These are phyloP conservation scores for Arabidopsis suecica DNA, from an alignment of 345 rosid species.

Conservation along the genomic window DNA sequence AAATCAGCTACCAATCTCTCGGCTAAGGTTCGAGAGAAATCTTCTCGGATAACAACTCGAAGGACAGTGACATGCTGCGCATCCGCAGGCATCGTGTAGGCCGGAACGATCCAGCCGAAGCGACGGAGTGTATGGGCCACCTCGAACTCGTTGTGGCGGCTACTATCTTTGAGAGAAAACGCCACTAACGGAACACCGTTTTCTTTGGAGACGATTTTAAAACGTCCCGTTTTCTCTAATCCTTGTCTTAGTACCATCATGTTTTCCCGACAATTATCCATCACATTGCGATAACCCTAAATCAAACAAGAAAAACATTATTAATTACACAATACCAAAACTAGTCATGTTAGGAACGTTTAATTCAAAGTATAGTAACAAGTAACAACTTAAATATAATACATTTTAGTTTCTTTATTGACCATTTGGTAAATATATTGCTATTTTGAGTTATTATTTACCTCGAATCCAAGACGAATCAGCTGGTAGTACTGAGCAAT, in stretches of 20 bases:
- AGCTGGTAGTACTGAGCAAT: conserved; percentile 62
- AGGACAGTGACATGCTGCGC: conserved; percentile 78
- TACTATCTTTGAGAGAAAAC: conserved; percentile 68
- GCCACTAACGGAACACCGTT: conserved; percentile 78
- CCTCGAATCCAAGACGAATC: conserved; percentile 54
- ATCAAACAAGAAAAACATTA: background rate
- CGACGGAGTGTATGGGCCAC: conserved; percentile 46
- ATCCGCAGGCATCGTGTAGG: conserved; percentile 85
- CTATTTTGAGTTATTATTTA: background rate
- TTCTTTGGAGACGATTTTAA: conserved; percentile 73
- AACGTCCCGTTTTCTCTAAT: conserved; percentile 63
- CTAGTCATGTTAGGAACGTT: too few species aligned
- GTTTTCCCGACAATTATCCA: conserved; percentile 74
- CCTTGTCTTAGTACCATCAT: conserved; percentile 68
- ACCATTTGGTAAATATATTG: too few species aligned
- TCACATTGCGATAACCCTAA: conserved; percentile 51
- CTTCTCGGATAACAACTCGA: conserved; percentile 79
- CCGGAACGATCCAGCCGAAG: conserved; percentile 89
- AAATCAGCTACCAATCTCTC: conserved; percentile 66
- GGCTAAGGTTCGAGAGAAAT: conserved; percentile 71
- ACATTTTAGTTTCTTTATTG: too few species aligned
- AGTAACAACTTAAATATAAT: too few species aligned
- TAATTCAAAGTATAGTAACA: too few species aligned
- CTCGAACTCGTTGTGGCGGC: conserved; percentile 63
- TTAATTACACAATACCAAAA: background rate